Percentiles rank a stretch among this genome's conserved stretches.
Evolutionary conservation across 2,329 filamentous ascomycete species (phyloP).

Genomic region (Colletotrichum filicis): DNA sequence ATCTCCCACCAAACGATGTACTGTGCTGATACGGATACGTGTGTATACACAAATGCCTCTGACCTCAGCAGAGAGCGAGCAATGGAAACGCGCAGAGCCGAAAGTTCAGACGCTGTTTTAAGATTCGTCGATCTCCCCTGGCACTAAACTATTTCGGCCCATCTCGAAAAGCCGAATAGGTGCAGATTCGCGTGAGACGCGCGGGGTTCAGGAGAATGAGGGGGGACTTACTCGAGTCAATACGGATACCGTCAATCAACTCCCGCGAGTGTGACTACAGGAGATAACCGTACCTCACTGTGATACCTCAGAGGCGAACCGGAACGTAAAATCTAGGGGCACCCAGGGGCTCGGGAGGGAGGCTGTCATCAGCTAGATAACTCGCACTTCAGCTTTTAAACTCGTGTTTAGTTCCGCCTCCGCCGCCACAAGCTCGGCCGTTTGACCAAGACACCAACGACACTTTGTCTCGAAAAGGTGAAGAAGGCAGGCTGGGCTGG

Average conservation of each 20-base stretch:
- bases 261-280: background rate
- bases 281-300: background rate
- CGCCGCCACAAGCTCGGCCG: background rate
- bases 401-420: background rate
- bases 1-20: background rate
- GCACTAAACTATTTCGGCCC: background rate
- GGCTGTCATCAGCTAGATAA: background rate
- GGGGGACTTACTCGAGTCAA: background rate
- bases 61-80: background rate
- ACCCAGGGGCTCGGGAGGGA: background rate
- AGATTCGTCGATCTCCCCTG: constrained; percentile 4
- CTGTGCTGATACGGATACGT: background rate
- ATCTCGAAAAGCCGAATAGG: background rate
- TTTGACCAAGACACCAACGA: background rate
- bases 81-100: background rate
- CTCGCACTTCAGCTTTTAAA: background rate
- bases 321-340: background rate
- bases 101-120: background rate
- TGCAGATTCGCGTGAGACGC: background rate
- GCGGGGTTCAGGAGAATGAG: background rate
- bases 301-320: background rate
- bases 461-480: background rate
- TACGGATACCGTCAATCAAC: background rate
- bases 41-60: no score
- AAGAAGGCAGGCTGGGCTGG: background rate